Conservation (phyloP, 1,139 yeast species). For the Yamadazyma oceani region DNA sequence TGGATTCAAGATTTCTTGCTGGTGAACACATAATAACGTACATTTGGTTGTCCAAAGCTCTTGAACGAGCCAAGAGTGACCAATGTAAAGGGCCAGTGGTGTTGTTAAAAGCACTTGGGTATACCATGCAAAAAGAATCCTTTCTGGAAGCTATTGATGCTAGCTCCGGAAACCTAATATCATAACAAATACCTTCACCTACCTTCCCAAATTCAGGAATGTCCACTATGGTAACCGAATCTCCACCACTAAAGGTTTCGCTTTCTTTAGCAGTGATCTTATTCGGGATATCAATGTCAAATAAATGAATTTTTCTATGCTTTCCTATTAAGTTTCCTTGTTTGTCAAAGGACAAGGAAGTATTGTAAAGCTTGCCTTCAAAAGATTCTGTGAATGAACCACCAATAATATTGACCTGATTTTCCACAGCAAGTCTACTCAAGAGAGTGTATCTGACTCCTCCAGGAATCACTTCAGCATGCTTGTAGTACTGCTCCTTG, state of each 20-base stretch:
- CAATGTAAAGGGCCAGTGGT: constrained; percentile 96
- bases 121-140: constrained; percentile 83
- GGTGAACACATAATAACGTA: constrained; percentile 85
- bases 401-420: constrained; percentile 68
- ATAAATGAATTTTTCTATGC: constrained; percentile 86
- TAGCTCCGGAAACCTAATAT: constrained; percentile 87
- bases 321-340: constrained; percentile 74
- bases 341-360: constrained; percentile 73
- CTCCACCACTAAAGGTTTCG: constrained; percentile 71
- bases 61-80: constrained; percentile 80
- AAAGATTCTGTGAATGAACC: constrained; percentile 87
- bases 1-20: constrained; percentile 67
- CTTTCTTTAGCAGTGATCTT: constrained; percentile 87
- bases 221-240: constrained; percentile 72
- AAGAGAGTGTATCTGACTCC: constrained; percentile 70
- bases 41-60: constrained; percentile 88
- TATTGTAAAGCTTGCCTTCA: constrained; percentile 67
- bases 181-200: constrained; percentile 92
- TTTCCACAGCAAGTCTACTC: constrained; percentile 60
- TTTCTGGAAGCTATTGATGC: constrained; percentile 67
- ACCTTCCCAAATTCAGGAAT: constrained; percentile 71
- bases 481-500: constrained; percentile 78
- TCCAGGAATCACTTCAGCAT: constrained; percentile 72
- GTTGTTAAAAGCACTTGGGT: constrained; percentile 95
- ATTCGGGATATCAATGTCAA: constrained; percentile 88